Evolutionary conservation across 2,329 filamentous ascomycete genomes (phyloP).

Genomic region (Byssothecium circinans): DNA sequence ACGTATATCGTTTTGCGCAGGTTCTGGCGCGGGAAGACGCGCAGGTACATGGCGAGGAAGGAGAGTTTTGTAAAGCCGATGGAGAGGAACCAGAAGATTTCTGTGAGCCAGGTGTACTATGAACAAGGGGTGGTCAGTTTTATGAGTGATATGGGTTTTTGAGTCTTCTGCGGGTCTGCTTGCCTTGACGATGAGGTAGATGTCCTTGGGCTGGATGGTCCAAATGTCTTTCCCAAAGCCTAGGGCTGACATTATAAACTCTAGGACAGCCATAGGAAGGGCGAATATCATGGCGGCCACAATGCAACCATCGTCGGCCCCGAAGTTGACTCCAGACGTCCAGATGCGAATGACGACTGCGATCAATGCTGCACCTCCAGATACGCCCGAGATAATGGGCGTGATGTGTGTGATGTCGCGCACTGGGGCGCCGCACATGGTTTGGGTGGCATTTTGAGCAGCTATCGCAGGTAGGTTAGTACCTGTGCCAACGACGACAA

Average conservation of each 20-base stretch:
- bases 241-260: constrained; percentile 9
- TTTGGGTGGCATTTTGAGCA: constrained; percentile 43
- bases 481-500: background rate
- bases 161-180: constrained; percentile 29
- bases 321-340: constrained; percentile 11
- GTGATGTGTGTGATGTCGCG: constrained; percentile 36
- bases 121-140: constrained; percentile 42
- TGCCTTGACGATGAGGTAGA: constrained; percentile 45
- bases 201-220: constrained; percentile 45
- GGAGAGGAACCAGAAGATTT: constrained; percentile 31
- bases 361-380: constrained; percentile 30
- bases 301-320: constrained; percentile 17
- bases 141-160: constrained; percentile 46
- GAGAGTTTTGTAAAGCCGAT: constrained; percentile 28
- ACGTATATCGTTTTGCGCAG: constrained; percentile 15
- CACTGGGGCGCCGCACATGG: constrained; percentile 39
- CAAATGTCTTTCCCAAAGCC: constrained; percentile 56
- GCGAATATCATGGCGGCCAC: constrained; percentile 12
- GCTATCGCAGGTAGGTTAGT: constrained; percentile 23
- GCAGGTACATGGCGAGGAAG: constrained; percentile 29
- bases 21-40: constrained; percentile 28
- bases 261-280: constrained; percentile 14
- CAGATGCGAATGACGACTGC: constrained; percentile 33
- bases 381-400: constrained; percentile 22
- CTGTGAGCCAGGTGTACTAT: constrained; percentile 31